Evolutionary conservation across 2,329 filamentous ascomycete species (phyloP).

Genomic region (Phyllosticta paracitricarpa): DNA sequence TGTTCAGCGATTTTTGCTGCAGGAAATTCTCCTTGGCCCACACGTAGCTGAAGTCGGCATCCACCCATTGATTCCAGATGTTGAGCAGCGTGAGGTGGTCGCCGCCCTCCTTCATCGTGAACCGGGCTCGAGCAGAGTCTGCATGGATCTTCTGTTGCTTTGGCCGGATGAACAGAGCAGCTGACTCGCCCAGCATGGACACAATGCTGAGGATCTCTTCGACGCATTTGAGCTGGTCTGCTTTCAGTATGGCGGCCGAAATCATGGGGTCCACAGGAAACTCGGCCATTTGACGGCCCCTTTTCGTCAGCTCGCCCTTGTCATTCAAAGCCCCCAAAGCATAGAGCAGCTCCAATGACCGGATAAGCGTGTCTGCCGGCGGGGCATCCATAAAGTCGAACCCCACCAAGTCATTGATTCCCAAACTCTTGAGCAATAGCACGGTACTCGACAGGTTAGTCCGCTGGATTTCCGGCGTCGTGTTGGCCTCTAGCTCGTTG

Average conservation of each 20-base stretch:
- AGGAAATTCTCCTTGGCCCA: conserved; percentile 92
- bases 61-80: conserved; percentile 92
- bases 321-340: conserved; percentile 83
- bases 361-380: conserved; percentile 78
- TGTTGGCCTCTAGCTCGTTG: conserved; percentile 88
- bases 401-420: conserved; percentile 83
- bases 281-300: conserved; percentile 90
- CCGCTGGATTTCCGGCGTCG: conserved; percentile 85
- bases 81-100: conserved; percentile 84
- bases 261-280: conserved; percentile 90
- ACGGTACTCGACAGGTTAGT: conserved; percentile 80
- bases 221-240: conserved; percentile 83
- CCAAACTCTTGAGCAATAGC: conserved; percentile 75
- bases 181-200: conserved; percentile 85
- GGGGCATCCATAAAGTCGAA: conserved; percentile 97
- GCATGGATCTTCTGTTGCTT: conserved; percentile 97
- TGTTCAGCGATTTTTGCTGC: conserved; percentile 78
- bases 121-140: conserved; percentile 78
- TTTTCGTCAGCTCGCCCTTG: conserved; percentile 76
- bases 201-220: conserved; percentile 89
- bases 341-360: conserved; percentile 82
- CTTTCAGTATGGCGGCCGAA: conserved; percentile 77
- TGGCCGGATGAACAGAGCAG: conserved; percentile 82
- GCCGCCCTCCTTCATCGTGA: conserved; percentile 82
- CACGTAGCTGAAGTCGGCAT: conserved; percentile 76